Base-by-base conservation (phyloP, 768 basidiomycete genomes). In the Boletus speciosus region DNA sequence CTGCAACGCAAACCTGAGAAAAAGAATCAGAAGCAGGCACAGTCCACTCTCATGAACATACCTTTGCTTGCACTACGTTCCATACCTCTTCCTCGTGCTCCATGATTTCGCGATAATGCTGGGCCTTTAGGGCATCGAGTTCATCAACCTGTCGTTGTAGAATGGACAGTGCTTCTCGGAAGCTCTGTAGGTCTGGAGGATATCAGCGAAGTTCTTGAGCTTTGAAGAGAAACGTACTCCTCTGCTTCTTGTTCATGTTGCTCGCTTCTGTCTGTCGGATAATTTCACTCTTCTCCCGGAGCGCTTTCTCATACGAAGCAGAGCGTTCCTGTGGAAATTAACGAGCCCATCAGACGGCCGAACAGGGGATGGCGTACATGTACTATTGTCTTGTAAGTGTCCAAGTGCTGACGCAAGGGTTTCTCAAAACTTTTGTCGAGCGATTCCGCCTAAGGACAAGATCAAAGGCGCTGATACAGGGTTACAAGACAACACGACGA, bases 81-180 rank as follows among this genome's bases (percentile, higher is more conserved):
- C 95, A 98, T n/a, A 93, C 88, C 69, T 96, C 86, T 61, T 95
- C 92, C 72, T 97, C 94, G 61, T 94, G 93, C 54, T 91, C 90
- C 47, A 93, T 73, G 49, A 96, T 93, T 62, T 93, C 86, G 58
- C 86, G 81, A 64, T 98, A 95, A 72, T 98, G 93, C 7, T 81
- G 77, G 8, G 76, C 81, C 66, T 95, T 96, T 52, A 98, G 74
- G 50, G 83, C 83, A 70, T 98, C 94, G 3, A 97, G 76, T 55
- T 93, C 93, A 61, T 96, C 92, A 0, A 98, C 93, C 69, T 96
- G 93, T 38, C 84, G 78, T 61, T 96, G 94, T 39, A 96, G 74
- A 14, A 92, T 78, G 27, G 81, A 70, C 35, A 97, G 73, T 19
- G 93, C 91, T 72, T 90, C 86, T 59, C 93, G 79, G 73, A 96